Evolutionary conservation across 345 rosid genomes (phyloP).

Genomic region (Rhizophora apiculata): DNA sequence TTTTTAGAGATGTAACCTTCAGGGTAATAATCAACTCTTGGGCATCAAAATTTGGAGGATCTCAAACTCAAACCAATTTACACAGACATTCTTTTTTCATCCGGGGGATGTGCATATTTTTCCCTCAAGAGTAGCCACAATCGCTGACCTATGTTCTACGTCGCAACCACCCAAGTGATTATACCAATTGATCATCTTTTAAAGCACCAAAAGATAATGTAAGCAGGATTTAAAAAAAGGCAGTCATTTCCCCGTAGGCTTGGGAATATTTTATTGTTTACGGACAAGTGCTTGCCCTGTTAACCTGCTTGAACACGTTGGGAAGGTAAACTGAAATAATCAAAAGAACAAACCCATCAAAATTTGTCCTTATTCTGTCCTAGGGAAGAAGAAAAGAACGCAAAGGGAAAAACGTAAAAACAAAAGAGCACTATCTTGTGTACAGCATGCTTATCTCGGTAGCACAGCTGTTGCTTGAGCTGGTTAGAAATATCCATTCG

Average conservation of each 20-base stretch:
- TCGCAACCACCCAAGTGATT: no score
- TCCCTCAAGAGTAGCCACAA: no score
- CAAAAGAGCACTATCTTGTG: neutral
- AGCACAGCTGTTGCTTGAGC: no score
- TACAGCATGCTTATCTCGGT: neutral
- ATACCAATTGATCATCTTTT: no score
- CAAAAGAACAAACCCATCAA: neutral
- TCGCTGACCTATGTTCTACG: no score
- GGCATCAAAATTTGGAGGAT: no score
- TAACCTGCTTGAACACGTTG: conserved; percentile 22
- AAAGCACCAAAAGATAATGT: no score
- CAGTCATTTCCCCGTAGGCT: neutral
- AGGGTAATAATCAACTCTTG: neutral
- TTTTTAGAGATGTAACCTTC: neutral
- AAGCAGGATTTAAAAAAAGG: neutral
- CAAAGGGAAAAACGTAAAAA: neutral
- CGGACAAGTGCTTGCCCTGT: neutral
- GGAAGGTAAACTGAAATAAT: conserved; percentile 15
- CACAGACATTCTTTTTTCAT: no score
- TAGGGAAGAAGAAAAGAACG: conserved; percentile 4
- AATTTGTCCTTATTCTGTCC: conserved; percentile 21
- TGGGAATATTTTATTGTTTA: neutral
- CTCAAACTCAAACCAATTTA: no score
- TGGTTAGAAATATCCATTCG: no score
- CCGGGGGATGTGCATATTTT: no score